A percentile compares a stretch with the other conserved stretches of the same genome.
Conservation (phyloP, 805 yeast species). For the Metschnikowia colocasiae region DNA sequence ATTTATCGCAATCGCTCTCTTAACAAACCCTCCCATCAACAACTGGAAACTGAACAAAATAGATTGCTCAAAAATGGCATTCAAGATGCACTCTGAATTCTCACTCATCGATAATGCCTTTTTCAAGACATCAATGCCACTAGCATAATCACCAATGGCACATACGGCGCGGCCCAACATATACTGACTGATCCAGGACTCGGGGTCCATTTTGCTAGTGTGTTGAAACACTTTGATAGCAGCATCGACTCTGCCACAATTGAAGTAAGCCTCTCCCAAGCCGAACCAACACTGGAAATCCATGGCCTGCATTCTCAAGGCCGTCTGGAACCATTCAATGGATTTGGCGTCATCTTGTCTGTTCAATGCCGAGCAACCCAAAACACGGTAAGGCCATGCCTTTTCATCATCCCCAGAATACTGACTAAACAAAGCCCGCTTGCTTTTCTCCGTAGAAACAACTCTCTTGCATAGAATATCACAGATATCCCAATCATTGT, state of each 20-base stretch:
- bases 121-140: conserved; percentile 49
- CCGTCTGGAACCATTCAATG: conserved; percentile 83
- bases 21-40: conserved; percentile 58
- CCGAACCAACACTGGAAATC: conserved; percentile 90
- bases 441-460: conserved; percentile 59
- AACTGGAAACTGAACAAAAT: conserved; percentile 52
- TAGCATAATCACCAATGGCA: conserved; percentile 61
- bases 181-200: conserved; percentile 60
- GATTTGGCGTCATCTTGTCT: conserved; percentile 71
- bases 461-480: conserved; percentile 67
- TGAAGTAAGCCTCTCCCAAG: conserved; percentile 90
- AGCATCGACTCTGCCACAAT: conserved; percentile 83
- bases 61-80: conserved; percentile 55
- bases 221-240: conserved; percentile 76
- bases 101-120: conserved; percentile 42
- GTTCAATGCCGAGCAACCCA: conserved; percentile 77
- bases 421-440: conserved; percentile 38
- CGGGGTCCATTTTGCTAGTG: conserved; percentile 52
- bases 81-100: conserved; percentile 44
- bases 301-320: conserved; percentile 60
- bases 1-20: conserved; percentile 56
- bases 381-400: conserved; percentile 86
- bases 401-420: conserved; percentile 31
- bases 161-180: conserved; percentile 64
- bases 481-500: conserved; percentile 80